Conservation (phyloP, 2,329 filamentous ascomycete species). For the Neofusicoccum sp. region DNA sequence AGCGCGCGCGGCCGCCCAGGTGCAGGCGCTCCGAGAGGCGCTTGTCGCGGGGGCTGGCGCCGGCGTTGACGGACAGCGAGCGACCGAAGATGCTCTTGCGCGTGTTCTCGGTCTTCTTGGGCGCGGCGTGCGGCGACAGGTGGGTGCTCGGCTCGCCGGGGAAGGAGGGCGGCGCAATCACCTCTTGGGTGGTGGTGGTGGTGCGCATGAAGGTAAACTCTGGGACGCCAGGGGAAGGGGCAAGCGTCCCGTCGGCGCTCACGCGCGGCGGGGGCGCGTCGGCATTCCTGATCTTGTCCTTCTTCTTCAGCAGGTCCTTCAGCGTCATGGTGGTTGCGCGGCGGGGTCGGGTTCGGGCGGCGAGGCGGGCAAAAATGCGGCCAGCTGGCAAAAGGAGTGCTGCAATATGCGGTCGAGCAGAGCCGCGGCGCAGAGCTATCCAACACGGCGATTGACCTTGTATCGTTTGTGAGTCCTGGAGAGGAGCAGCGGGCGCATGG, state of each 20-base stretch:
- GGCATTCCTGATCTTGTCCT: constrained; percentile 54
- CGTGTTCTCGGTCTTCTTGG: constrained; percentile 26
- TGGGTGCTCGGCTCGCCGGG: constrained; percentile 41
- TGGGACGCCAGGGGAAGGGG: constrained; percentile 31
- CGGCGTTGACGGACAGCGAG: constrained; percentile 29
- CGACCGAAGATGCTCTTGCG: constrained; percentile 29
- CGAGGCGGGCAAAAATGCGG: background rate
- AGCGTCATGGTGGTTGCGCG: constrained; percentile 56
- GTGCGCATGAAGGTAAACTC: constrained; percentile 79
- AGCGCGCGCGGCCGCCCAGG: constrained; percentile 55
- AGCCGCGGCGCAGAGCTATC: background rate
- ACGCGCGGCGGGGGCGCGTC: background rate
- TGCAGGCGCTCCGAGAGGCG: constrained; percentile 72
- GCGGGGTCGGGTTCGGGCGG: background rate
- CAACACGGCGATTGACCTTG: constrained; percentile 19
- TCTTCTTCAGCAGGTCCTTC: constrained; percentile 65
- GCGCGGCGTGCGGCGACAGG: constrained; percentile 25
- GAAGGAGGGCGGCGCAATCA: constrained; percentile 70
- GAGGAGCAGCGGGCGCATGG: constrained; percentile 7
- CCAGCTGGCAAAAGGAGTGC: constrained; percentile 1
- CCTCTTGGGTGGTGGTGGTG: constrained; percentile 78
- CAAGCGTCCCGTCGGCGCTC: constrained; percentile 25
- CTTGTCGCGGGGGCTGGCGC: constrained; percentile 33
- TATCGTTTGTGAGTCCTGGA: constrained; percentile 11
- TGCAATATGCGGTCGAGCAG: background rate